Evolutionary conservation across 495 filamentous ascomycete species (phyloP), one percentile per base, ranked within the genome.

Genomic region (Xylaria palmicola): DNA sequence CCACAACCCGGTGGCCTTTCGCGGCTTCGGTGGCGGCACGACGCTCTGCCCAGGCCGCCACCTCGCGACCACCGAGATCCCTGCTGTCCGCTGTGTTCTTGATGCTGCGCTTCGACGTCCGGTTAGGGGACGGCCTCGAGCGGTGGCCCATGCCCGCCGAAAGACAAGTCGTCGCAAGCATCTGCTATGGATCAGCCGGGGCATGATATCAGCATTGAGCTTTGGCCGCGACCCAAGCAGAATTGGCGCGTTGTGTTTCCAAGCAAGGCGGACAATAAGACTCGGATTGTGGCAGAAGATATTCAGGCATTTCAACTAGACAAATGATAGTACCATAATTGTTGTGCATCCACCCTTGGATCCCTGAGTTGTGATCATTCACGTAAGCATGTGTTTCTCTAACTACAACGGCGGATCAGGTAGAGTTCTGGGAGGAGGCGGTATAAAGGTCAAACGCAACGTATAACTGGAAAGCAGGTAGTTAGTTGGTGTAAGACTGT

Each of bases 1-100:
- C 34, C 45, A 34, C 1, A 65, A 63, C 30, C 54, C 58, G 1
- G 57, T 57, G 3, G 72, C 67, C 3, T 77, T 72, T 64, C 62
- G 70, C 4, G 60, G 53, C 0, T 76, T 71, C 24, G 73, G 73
- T 8, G 68, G 68, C 19, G 66, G 65, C 1, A 48, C 64, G 4
- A 59, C 62, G 32, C 59, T 74, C 5, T 74, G 72, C 54, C 70
- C 72, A 13, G 72, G 68, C 7, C 65, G 72, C 3, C 64, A 69
- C 36, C 74, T 73, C 48, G 72, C 70, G 6, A 68, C 63, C 0
- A 62, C 59, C 5, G 70, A 74, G 48, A 67, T 71, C n/a, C 13
- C 13, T 70, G 39, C 37, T 51, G 7, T 41, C 70, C 5, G 43
- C 59, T 0, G 36, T 59, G 0, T 3, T 68, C 32, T 1, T 65